These are phyloP conservation scores for Davidsoniella australis DNA, from an alignment of 2,329 filamentous ascomycete species.

Conservation along the genomic window DNA sequence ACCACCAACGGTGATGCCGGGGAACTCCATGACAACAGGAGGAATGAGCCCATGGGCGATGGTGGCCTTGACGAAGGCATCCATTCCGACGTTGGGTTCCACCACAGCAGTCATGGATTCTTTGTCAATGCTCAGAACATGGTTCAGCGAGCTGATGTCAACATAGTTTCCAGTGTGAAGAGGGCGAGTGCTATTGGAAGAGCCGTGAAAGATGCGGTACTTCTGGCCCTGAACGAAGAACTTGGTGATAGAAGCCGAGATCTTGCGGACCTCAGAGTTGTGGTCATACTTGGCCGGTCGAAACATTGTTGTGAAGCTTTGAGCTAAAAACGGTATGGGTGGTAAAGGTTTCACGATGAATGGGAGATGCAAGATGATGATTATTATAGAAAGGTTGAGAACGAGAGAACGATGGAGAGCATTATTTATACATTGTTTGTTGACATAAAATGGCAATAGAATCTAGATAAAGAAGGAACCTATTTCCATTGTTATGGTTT, in stretches of 20 bases:
- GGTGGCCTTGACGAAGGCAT: constrained; percentile 40
- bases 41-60: constrained; percentile 40
- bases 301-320: no score
- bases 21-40: constrained; percentile 54
- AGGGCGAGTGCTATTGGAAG: constrained; percentile 56
- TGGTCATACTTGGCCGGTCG: constrained; percentile 21
- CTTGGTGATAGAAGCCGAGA: constrained; percentile 26
- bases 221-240: constrained; percentile 30
- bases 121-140: constrained; percentile 43
- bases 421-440: no score
- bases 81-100: constrained; percentile 56
- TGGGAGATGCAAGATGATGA: no score
- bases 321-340: background rate
- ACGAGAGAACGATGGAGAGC: no score
- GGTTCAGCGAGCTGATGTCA: constrained; percentile 46
- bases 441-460: no score
- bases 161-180: constrained; percentile 37
- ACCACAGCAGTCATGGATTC: constrained; percentile 39
- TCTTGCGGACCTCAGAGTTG: constrained; percentile 24
- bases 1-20: constrained; percentile 53
- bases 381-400: no score
- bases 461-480: no score
- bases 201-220: constrained; percentile 63
- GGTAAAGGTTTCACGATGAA: background rate
- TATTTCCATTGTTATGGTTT: no score